Evolutionary conservation across 2,329 filamentous ascomycete genomes (phyloP).

Genomic region (Ascochyta fabae): DNA sequence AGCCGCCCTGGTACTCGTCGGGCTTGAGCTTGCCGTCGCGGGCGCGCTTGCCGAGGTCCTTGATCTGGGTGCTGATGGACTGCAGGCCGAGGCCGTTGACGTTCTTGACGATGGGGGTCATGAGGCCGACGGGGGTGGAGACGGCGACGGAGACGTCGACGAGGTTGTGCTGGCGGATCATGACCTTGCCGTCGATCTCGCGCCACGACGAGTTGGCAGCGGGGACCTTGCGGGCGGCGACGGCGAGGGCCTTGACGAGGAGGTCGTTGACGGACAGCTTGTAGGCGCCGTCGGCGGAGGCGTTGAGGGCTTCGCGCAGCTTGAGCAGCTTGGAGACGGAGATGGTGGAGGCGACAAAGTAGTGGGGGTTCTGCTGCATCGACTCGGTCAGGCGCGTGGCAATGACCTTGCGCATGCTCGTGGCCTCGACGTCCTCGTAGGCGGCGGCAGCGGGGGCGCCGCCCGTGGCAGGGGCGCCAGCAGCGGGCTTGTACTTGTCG

Average conservation of each 20-base stretch:
- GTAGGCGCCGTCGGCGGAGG: conserved; percentile 87
- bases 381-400: conserved; percentile 89
- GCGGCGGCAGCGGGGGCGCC: conserved; percentile 68
- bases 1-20: conserved; percentile 98
- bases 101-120: conserved; percentile 94
- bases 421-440: conserved; percentile 84
- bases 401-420: conserved; percentile 97
- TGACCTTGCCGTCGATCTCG: conserved; percentile 73
- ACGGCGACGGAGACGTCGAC: conserved; percentile 97
- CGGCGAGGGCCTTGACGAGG: conserved; percentile 92
- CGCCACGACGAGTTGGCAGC: conserved; percentile 94
- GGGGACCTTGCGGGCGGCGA: conserved; percentile 91
- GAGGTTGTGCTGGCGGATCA: conserved; percentile 90
- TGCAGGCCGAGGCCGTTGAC: conserved; percentile 87
- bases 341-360: conserved; percentile 90
- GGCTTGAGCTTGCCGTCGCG: conserved; percentile 98
- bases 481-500: conserved; percentile 77
- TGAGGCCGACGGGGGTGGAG: conserved; percentile 88
- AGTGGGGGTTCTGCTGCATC: conserved; percentile 93
- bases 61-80: conserved; percentile 86
- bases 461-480: conserved; percentile 56
- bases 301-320: conserved; percentile 92
- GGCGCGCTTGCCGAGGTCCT: conserved; percentile 95
- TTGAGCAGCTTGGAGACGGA: conserved; percentile 96
- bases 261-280: conserved; percentile 99